Conservation (phyloP, 1,284 basidiomycete species). For the Malassezia slooffiae region DNA sequence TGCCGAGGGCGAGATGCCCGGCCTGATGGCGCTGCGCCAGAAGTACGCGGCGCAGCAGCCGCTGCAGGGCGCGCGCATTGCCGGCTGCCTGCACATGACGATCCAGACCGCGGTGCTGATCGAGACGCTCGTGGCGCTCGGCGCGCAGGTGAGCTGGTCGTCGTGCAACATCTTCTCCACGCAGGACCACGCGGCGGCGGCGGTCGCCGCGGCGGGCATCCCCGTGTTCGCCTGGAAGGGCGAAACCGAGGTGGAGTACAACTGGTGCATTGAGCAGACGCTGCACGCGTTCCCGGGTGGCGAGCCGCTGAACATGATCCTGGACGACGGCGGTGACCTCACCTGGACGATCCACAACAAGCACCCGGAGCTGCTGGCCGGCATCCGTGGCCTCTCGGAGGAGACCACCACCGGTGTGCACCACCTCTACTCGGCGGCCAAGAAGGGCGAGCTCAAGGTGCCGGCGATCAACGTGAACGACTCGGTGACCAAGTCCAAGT, state of each 20-base stretch:
- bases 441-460: conserved; percentile 87
- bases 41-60: conserved; percentile 74
- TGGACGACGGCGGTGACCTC: conserved; percentile 97
- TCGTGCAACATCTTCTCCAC: conserved; percentile 99
- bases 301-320: conserved; percentile 92
- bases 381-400: conserved; percentile 76
- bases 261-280: conserved; percentile 89
- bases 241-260: conserved; percentile 97
- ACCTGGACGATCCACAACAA: conserved; percentile 92
- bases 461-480: conserved; percentile 94
- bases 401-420: conserved; percentile 99
- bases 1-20: conserved; percentile 57
- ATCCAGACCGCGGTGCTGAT: conserved; percentile 62
- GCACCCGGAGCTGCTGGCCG: conserved; percentile 41
- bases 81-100: conserved; percentile 65
- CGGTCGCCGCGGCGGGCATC: conserved; percentile 93
- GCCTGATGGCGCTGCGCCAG: conserved; percentile 42
- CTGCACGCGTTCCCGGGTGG: conserved; percentile 66
- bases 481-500: conserved; percentile 99
- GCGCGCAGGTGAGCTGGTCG: conserved; percentile 97
- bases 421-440: conserved; percentile 95
- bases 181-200: conserved; percentile 92
- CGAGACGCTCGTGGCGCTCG: conserved; percentile 64
- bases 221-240: conserved; percentile 99
- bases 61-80: conserved; percentile 87